Base-by-base conservation (phyloP, 306 rosid species). In the Lotus japonicus region DNA sequence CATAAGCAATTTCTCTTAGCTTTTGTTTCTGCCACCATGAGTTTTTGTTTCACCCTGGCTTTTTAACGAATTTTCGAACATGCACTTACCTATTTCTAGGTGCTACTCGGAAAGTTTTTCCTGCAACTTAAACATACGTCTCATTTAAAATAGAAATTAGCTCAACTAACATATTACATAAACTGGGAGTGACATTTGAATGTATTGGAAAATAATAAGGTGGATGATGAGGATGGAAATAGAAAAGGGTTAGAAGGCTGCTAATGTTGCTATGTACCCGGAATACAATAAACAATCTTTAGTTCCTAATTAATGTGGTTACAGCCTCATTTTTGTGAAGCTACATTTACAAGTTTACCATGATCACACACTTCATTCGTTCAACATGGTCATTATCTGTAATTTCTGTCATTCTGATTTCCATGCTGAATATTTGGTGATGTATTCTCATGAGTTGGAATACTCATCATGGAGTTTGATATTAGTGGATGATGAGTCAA, bases 351-450 rank as follows among this genome's bases (percentile, higher is more conserved):
- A 68, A 41, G 42, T 45, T 35, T 35, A 7, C 52, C 42, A 26
- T 59, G 10, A 55, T 55, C 23, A 4, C 23, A 4, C 2, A 2
- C 4, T 58, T 58, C 64, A 45, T 63, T 58, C 53, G 73, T 5
- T 62, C 75, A 61, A 52, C 48, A 48, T 49, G n/a, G 11, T 48
- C 31, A 51, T 21, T 23, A 65, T 39, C 64, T 68, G 74, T 35
- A 57, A 18, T 18, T 54, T 53, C 58, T 70, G 46, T 50, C 44
- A 64, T 16, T 39, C 21, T 53, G 72, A 51, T 58, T 77, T 61
- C 71, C 48, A 75, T n/a, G 68, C 77, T 77, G 92, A 83, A 92
- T 85, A 66, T 89, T 90, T 76, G 98, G 98, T 45, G 97, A 85
- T 21, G 71, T 72, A 62, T 90, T 92, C 88, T 94, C 96, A 36